Evolutionary conservation across 805 yeast genomes (phyloP).

Genomic region (Scheffersomyces amazonensis): DNA sequence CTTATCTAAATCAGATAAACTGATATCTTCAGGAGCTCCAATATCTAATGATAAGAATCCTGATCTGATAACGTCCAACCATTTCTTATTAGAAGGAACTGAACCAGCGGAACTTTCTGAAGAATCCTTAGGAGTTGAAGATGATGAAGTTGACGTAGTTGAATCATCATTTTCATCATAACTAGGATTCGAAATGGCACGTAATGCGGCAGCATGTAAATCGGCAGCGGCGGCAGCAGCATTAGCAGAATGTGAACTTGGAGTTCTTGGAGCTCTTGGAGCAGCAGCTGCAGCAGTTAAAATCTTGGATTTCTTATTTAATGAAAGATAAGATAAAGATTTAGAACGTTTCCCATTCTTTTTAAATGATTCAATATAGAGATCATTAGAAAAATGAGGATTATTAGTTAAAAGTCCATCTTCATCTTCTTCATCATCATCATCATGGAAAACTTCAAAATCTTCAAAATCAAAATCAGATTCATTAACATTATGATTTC

Average conservation of each 20-base stretch:
- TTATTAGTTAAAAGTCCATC: conserved; percentile 18
- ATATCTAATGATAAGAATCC: conserved; percentile 79
- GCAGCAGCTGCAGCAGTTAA: conserved; percentile 82
- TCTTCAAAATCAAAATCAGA: conserved; percentile 50
- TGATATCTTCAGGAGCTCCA: conserved; percentile 73
- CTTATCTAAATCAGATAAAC: conserved; percentile 61
- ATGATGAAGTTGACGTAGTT: conserved; percentile 22
- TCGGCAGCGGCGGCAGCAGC: conserved; percentile 78
- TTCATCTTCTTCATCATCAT: conserved; percentile 34
- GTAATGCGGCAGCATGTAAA: conserved; percentile 63
- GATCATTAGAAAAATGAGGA: conserved; percentile 1
- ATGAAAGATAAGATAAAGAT: conserved; percentile 56
- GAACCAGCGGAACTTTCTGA: conserved; percentile 13
- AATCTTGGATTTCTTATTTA: conserved; percentile 45
- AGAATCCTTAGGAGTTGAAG: conserved; percentile 8
- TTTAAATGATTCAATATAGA: conserved; percentile 35
- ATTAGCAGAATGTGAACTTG: conserved; percentile 53
- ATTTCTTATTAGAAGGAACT: conserved; percentile 44
- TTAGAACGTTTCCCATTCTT: conserved; percentile 59
- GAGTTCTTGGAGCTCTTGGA: conserved; percentile 68
- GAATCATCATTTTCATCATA: conserved; percentile 7
- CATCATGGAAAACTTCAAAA: conserved; percentile 46
- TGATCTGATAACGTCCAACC: conserved; percentile 71
- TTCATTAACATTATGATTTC: conserved; percentile 8
- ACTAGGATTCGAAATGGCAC: conserved; percentile 40